A percentile compares a stretch with the other conserved stretches of the same genome.
Conservation (phyloP, 2,329 filamentous ascomycete genomes). For the Colletotrichum falcatum region DNA sequence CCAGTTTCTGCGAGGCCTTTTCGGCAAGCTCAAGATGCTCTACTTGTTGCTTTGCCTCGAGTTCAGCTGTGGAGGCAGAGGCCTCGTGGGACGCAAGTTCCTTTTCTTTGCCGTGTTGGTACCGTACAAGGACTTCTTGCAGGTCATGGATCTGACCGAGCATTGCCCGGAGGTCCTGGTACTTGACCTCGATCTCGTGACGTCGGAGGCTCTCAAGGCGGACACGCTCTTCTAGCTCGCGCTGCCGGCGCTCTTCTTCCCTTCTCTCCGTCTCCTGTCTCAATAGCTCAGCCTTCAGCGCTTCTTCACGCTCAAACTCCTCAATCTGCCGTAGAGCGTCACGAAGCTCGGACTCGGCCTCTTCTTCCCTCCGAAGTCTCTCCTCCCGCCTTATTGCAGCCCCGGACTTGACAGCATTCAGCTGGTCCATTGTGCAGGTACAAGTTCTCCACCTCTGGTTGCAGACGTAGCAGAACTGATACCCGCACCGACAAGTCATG, state of each 20-base stretch:
- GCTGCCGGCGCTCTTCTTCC: conserved; percentile 53
- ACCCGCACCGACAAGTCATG: conserved; percentile 86
- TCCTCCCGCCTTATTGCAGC: conserved; percentile 51
- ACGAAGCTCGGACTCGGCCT: conserved; percentile 50
- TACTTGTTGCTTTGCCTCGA: conserved; percentile 49
- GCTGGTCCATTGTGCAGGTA: conserved; percentile 66
- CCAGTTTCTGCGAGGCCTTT: conserved; percentile 47
- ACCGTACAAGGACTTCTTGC: conserved; percentile 54
- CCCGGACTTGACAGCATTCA: conserved; percentile 54
- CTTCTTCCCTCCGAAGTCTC: conserved; percentile 50
- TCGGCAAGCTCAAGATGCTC: conserved; percentile 49
- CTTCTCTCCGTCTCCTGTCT: conserved; percentile 53
- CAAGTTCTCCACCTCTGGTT: conserved; percentile 79
- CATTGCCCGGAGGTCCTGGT: conserved; percentile 50
- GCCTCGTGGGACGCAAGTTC: conserved; percentile 45
- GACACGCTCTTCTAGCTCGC: conserved; percentile 54
- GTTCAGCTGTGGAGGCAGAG: conserved; percentile 45
- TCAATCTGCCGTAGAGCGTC: conserved; percentile 57
- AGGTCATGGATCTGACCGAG: conserved; percentile 56
- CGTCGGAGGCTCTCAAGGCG: conserved; percentile 56
- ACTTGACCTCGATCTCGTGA: conserved; percentile 54
- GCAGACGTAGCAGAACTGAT: conserved; percentile 89
- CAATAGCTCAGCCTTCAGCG: conserved; percentile 54
- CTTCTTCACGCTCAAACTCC: conserved; percentile 61
- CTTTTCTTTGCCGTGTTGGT: conserved; percentile 54